Evolutionary conservation across 495 filamentous ascomycete genomes (phyloP).

Genomic region (Hamigera avellanea): DNA sequence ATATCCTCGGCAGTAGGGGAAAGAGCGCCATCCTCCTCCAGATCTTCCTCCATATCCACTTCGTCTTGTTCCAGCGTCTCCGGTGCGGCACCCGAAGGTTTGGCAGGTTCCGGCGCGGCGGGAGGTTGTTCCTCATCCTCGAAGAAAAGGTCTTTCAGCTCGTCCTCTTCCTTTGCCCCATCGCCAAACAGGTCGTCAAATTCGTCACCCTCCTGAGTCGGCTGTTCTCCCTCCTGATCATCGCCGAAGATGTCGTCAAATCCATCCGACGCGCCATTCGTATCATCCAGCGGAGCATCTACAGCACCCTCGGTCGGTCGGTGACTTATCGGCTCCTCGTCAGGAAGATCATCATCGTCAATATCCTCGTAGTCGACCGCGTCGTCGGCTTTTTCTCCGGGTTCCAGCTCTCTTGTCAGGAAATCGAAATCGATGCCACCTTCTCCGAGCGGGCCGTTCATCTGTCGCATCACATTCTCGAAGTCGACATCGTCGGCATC

Average conservation of each 20-base stretch:
- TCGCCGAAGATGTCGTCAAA: conserved; percentile 37
- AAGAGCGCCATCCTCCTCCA: conserved; percentile 16
- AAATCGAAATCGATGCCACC: conserved; percentile 31
- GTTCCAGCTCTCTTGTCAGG: conserved; percentile 39
- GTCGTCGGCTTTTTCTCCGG: conserved; percentile 66
- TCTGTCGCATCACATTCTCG: conserved; percentile 38
- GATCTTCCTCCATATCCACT: conserved; percentile 21
- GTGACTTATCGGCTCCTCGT: not conserved
- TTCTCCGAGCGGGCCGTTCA: conserved; percentile 28
- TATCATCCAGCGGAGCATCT: not conserved
- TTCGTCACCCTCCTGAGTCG: conserved; percentile 22
- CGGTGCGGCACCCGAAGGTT: conserved; percentile 15
- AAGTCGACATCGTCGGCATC: conserved; percentile 34
- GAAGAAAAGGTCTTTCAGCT: conserved; percentile 28
- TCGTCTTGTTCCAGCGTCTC: conserved; percentile 20
- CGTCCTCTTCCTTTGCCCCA: conserved; percentile 27
- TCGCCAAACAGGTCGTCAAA: conserved; percentile 47
- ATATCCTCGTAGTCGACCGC: conserved; percentile 85
- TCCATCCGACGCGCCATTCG: conserved; percentile 21
- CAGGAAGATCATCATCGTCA: conserved; percentile 34
- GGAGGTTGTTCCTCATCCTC: conserved; percentile 23
- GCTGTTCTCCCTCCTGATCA: conserved; percentile 17
- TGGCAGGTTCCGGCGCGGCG: conserved; percentile 11
- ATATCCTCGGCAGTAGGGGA: conserved; percentile 27
- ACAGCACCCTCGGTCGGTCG: not conserved